These are phyloP conservation scores for Aspergillus homomorphus DNA, from an alignment of 495 filamentous ascomycete genomes.

Conservation along the genomic window DNA sequence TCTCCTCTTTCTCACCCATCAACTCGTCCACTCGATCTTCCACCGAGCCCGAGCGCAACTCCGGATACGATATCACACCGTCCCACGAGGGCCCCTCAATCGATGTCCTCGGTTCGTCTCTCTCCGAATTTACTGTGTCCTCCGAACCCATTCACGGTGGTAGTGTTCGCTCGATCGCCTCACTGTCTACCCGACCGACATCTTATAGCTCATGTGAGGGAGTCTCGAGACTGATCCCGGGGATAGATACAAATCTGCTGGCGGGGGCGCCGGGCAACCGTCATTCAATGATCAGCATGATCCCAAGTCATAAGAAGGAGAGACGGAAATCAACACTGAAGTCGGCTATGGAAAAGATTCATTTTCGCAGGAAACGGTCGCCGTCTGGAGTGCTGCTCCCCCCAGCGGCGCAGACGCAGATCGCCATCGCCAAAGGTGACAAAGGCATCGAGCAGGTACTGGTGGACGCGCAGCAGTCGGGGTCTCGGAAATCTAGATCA, in stretches of 20 bases:
- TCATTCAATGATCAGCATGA: constrained; percentile 33
- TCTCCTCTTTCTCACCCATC: constrained; percentile 37
- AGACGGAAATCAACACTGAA: constrained; percentile 37
- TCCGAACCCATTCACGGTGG: constrained; percentile 33
- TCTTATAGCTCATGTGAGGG: constrained; percentile 44
- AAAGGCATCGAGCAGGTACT: constrained; percentile 30
- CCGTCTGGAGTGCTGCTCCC: constrained; percentile 33
- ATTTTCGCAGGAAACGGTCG: constrained; percentile 38
- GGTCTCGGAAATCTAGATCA: constrained; percentile 5
- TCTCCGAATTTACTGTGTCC: constrained; percentile 39
- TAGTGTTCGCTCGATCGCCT: constrained; percentile 42
- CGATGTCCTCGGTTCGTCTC: constrained; percentile 32
- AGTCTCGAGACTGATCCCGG: constrained; percentile 16
- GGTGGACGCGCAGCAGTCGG: constrained; percentile 23
- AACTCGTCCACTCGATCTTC: constrained; percentile 36
- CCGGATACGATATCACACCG: constrained; percentile 29
- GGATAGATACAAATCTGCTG: constrained; percentile 4
- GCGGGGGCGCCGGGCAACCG: constrained; percentile 19
- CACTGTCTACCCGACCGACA: constrained; percentile 41
- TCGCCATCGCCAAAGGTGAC: constrained; percentile 27
- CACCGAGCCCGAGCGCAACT: constrained; percentile 40
- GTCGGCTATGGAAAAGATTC: constrained; percentile 38
- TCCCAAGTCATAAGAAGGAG: constrained; percentile 32
- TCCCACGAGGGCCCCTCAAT: constrained; percentile 29
- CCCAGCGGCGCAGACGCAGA: constrained; percentile 29